Conservation (phyloP, 2,329 filamentous ascomycete genomes). For the Cytospora chrysosperma region DNA sequence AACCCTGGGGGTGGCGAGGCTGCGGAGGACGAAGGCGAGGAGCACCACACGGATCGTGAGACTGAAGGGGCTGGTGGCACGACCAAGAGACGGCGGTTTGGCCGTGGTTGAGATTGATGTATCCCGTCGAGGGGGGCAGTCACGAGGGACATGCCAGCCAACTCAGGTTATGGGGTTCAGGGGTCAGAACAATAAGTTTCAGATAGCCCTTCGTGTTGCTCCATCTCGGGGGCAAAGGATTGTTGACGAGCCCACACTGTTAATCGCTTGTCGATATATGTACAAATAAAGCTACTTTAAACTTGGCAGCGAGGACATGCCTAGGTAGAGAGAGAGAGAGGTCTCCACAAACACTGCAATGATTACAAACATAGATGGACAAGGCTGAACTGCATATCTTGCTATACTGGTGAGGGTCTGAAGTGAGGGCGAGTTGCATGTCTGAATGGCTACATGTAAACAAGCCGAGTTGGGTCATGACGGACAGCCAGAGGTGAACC, state of each 20-base stretch:
- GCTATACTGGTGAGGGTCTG: no score
- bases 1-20: slow-evolving; percentile 12
- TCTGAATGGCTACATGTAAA: no score
- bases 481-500: neutral
- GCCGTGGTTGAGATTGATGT: slow-evolving; percentile 23
- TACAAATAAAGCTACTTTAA: neutral
- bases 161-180: no score
- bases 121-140: neutral
- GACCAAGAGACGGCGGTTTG: slow-evolving; percentile 29
- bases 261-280: neutral
- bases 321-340: no score
- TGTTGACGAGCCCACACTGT: neutral
- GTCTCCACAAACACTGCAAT: neutral
- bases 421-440: neutral
- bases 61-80: slow-evolving; percentile 24
- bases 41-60: slow-evolving; percentile 20
- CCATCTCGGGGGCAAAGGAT: neutral
- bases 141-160: no score
- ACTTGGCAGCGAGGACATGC: neutral
- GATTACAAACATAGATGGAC: neutral
- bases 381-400: no score
- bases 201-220: neutral
- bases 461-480: neutral
- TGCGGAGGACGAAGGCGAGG: slow-evolving; percentile 18
- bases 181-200: neutral